Conservation (phyloP, 2,329 filamentous ascomycete genomes). For the Venturia aucupariae region DNA sequence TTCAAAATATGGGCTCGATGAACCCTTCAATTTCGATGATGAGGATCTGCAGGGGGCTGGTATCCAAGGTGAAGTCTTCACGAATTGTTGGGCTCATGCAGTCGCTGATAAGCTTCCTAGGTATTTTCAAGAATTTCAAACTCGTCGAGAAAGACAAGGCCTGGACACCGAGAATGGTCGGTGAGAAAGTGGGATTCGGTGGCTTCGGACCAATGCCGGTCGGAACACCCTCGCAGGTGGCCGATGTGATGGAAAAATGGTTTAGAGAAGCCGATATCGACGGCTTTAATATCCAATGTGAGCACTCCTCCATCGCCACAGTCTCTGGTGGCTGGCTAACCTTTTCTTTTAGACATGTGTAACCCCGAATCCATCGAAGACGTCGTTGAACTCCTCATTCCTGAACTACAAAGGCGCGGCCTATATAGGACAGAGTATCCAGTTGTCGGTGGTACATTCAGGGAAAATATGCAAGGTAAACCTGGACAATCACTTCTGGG, state of each 20-base stretch:
- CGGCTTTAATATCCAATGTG: constrained; percentile 7
- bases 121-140: constrained; percentile 18
- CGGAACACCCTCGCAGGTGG: constrained; percentile 25
- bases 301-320: background rate
- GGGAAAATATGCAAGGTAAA: constrained; percentile 44
- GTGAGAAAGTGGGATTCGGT: constrained; percentile 22
- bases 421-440: constrained; percentile 41
- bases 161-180: constrained; percentile 21
- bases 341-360: background rate
- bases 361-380: constrained; percentile 31
- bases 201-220: constrained; percentile 24
- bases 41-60: constrained; percentile 39
- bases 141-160: constrained; percentile 3
- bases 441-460: constrained; percentile 44
- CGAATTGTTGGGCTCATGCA: no score
- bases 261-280: background rate
- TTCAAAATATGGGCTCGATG: constrained; percentile 38
- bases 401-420: constrained; percentile 50
- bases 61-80: constrained; percentile 18
- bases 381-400: constrained; percentile 52
- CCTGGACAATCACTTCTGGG: constrained; percentile 27
- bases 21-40: constrained; percentile 30
- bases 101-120: background rate
- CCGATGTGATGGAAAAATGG: constrained; percentile 9
- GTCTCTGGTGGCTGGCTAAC: no score